Base-by-base conservation (phyloP, 768 basidiomycete species). In the Hydnum rufescens region DNA sequence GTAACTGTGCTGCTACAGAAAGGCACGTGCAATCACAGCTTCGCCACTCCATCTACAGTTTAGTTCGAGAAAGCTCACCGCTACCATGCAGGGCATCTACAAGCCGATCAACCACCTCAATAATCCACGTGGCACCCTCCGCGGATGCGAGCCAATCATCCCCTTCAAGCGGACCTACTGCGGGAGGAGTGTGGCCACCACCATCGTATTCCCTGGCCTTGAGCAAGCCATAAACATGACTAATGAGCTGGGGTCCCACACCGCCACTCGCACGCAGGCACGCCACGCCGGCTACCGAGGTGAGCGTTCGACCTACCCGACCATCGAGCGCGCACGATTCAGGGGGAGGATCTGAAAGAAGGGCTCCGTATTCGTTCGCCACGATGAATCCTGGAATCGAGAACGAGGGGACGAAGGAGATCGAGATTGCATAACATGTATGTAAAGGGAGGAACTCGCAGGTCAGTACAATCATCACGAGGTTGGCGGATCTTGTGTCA, bases 221-320 rank as follows among this genome's bases (percentile, higher is more conserved):
- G 62, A 89, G 77, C 58, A 93, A 73, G 8, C 89, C 89, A 64
- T 86, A 89, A 48, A 83, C 80, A 63, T 93, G 89, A 64, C 85
- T 88, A 6, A 70, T 80, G 54, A 93, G 71, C 64, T 93, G 89
- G 4, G 88, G 85, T 23, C 77, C 85, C 56, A 92, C 89, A 44
- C 80, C 71, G 28, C 75, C 78, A 61, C 90, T 86, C 28, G 89
- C 78, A 54, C 89, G 80, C 50, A 93, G 74, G 55, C 84, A 80
- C 25, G 89, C 80, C 44, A 82, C 78, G 29, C 82, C 89, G 56
- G 87, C 79, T 36, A 90, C 75, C 31, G 85, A 89, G 50, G 86
- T 79, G 63, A 89, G 63, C 34, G 82, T 76, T 57, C 89, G 78
- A 64, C 83, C 86, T 57, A 93, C 56, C 46, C 16, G 5, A 34